A percentile compares a stretch with the other conserved stretches of the same genome.
Evolutionary conservation across 2,329 filamentous ascomycete genomes (phyloP).

Genomic region (Akanthomyces muscarius): DNA sequence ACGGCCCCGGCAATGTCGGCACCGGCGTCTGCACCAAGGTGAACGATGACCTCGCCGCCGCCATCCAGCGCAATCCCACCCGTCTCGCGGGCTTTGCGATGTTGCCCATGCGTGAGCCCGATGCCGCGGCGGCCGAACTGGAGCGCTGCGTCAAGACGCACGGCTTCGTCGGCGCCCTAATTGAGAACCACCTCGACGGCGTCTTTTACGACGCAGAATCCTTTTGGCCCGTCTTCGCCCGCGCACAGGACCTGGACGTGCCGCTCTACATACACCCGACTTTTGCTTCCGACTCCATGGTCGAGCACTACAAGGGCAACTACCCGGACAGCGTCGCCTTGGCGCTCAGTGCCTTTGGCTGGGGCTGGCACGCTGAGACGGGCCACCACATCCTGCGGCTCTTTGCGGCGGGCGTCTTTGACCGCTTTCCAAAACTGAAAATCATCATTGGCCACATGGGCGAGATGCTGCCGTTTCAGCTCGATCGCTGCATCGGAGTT

Average conservation of each 20-base stretch:
- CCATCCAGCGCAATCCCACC: constrained; percentile 18
- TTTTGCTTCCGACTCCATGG: constrained; percentile 29
- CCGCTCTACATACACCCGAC: constrained; percentile 50
- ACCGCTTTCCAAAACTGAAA: constrained; percentile 34
- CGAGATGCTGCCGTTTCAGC: constrained; percentile 50
- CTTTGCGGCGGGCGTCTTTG: constrained; percentile 33
- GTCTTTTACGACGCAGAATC: constrained; percentile 28
- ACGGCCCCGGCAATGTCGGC: constrained; percentile 16
- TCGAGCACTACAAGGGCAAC: constrained; percentile 25
- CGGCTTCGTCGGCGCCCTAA: constrained; percentile 31
- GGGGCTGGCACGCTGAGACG: constrained; percentile 49
- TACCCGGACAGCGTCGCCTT: constrained; percentile 27
- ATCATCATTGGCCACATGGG: constrained; percentile 39
- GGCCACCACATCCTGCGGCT: constrained; percentile 39
- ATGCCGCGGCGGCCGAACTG: constrained; percentile 28
- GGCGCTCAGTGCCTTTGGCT: constrained; percentile 38
- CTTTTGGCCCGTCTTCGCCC: constrained; percentile 28
- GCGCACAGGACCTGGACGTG: constrained; percentile 41
- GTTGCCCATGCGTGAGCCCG: constrained; percentile 29
- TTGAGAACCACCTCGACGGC: constrained; percentile 28
- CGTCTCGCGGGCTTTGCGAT: constrained; percentile 29
- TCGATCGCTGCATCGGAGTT: constrained; percentile 41
- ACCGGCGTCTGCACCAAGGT: constrained; percentile 24
- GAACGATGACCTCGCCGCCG: constrained; percentile 22
- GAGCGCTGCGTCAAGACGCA: constrained; percentile 28